phyloP scores from a whole-genome alignment of 1,284 basidiomycete species.

The Uromyces viciae-fabae region DNA sequence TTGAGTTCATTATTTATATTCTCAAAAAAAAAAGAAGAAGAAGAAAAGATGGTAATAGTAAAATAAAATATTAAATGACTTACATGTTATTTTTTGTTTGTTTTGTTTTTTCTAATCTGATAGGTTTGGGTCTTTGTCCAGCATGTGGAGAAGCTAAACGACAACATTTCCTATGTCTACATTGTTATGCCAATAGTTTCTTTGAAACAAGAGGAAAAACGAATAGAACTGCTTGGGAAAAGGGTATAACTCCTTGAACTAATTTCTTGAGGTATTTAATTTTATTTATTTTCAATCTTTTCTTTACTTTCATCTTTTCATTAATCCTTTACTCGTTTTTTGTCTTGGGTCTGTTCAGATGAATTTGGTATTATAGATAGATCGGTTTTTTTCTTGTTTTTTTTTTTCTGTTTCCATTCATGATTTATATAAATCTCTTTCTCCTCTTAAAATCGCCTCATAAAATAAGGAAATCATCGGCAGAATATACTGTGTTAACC shows the following conservation, averaged over 20 bases:
- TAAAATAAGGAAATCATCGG: too few species aligned
- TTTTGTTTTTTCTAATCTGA: not conserved
- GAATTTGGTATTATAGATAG: not conserved
- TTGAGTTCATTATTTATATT: not conserved
- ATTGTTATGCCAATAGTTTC: slow-evolving; percentile 38
- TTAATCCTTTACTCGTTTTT: not conserved
- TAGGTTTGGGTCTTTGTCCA: slow-evolving; percentile 31
- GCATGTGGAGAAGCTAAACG: slow-evolving; percentile 33
- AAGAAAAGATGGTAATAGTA: not conserved
- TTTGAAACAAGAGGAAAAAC: slow-evolving; percentile 18
- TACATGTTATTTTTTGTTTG: not conserved
- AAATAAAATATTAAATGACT: too few species aligned
- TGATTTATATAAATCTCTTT: too few species aligned
- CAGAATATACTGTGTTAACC: too few species aligned
- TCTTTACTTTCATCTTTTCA: not conserved
- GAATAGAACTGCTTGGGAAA: slow-evolving; percentile 32
- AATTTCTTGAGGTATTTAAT: not conserved
- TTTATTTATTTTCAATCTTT: not conserved
- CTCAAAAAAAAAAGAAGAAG: not conserved
- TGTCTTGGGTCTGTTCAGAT: not conserved
- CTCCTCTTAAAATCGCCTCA: too few species aligned
- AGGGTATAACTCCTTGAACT: slow-evolving; percentile 31
- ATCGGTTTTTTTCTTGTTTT: not conserved
- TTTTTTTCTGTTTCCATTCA: too few species aligned
- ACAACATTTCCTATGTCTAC: slow-evolving; percentile 39